Evolutionary conservation across 1,284 basidiomycete species (phyloP).

Genomic region (Neonothopanus nambi): DNA sequence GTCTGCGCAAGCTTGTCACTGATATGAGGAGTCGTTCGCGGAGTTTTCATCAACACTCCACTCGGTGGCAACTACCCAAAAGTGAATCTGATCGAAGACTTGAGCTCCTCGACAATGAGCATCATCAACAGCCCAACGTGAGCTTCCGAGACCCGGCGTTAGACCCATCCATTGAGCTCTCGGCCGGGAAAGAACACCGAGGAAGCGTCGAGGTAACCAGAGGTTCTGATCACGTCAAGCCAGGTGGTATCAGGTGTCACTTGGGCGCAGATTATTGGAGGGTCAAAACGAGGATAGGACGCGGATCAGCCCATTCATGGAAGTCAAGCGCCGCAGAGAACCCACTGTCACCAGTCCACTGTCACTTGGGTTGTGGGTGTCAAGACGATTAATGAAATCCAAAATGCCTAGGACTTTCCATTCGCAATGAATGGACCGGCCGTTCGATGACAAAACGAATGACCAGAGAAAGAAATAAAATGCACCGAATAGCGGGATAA

Average conservation of each 20-base stretch:
- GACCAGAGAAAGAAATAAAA: too few relatives aligned
- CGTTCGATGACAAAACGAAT: too few relatives aligned
- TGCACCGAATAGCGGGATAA: too few relatives aligned
- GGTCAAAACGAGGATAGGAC: slow-evolving; percentile 1
- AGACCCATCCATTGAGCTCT: not conserved
- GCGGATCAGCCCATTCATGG: slow-evolving; percentile 14
- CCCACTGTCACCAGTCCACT: not conserved
- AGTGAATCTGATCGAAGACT: slow-evolving; percentile 10
- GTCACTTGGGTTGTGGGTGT: too few relatives aligned
- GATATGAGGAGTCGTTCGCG: not conserved
- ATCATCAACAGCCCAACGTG: not conserved
- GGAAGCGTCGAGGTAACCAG: not conserved
- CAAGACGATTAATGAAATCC: too few relatives aligned
- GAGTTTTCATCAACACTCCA: not conserved
- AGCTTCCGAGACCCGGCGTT: slow-evolving; percentile 4
- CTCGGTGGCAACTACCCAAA: not conserved
- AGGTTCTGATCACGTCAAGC: too few relatives aligned
- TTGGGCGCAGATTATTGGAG: not conserved
- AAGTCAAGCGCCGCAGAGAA: slow-evolving; percentile 11
- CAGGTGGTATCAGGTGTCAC: too few relatives aligned
- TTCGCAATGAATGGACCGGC: too few relatives aligned
- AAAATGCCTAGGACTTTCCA: too few relatives aligned
- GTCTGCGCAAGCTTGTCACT: too few relatives aligned
- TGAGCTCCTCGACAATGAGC: not conserved
- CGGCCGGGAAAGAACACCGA: not conserved